Evolutionary conservation across 129 eudicot species (phyloP), one percentile per base, ranked within the genome.

Genomic region (Saussurea involucrata): DNA sequence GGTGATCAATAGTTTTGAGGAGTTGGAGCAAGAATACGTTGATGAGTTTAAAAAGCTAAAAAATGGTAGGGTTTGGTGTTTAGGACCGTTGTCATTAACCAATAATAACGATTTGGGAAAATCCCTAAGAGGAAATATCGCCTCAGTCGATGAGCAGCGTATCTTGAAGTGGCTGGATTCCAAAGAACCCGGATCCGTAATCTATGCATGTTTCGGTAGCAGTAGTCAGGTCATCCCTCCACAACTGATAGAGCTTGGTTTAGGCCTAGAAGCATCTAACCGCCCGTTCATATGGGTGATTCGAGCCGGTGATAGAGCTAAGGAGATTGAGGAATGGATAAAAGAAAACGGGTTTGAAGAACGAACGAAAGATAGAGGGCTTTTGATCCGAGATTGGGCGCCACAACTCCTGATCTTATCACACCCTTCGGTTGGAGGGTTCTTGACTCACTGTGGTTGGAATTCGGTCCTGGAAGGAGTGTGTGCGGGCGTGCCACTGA

Each of bases 1-100:
- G 31, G 63, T 92, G 69, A 76, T 83, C 4, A 92, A 92, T 69
- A 87, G 81, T 67, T 92, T 92, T 36, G 85, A 85, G 71, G 97
- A 85, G 80, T 68, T 92, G 25, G 97, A 92, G 79, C 32, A 75
- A 9, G 78, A 73, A 73, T 92, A 89, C 49, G 75, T 92, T 3
- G 76, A 83, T 5, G 95, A 79, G 29, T 80, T 33, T 22, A 65
- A 32, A 57, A 89, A 82, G 81, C 28, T 75, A 32, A 81, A 85
- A 81, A 74, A 83, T 6, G 83, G 40, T 12, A 83, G 78, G 1
- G 84, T 86, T 18, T 93, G 92, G 94, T 86, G 92, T 76, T 8
- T 93, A 60, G 98, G 96, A 4, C 98, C 95, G 2, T 82, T 90
- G 24, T 93, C 96, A 0, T 72, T 93, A 0, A 84, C 71, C 58